Conservation (phyloP, 1,284 basidiomycete genomes). For the Pyrrhoderma noxium region DNA sequence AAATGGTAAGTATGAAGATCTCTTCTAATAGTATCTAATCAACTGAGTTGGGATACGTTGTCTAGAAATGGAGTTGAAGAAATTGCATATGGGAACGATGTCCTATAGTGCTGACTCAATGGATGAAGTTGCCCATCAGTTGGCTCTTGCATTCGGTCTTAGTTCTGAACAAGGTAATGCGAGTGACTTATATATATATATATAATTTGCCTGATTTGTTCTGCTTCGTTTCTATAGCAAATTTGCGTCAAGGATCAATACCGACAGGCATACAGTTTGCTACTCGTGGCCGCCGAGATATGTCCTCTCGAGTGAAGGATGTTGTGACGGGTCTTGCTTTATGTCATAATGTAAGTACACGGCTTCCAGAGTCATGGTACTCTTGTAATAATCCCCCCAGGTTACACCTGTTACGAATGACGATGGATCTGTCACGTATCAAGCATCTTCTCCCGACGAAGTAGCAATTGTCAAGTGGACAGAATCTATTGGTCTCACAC, state of each 20-base stretch:
- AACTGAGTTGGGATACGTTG: not conserved
- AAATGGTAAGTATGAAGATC: constrained; percentile 63
- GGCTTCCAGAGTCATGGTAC: not conserved
- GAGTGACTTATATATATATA: not conserved
- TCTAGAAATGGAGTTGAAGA: constrained; percentile 97
- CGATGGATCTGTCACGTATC: constrained; percentile 90
- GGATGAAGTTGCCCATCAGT: constrained; percentile 93
- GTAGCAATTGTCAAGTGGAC: constrained; percentile 99
- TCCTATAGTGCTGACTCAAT: constrained; percentile 95
- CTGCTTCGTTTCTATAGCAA: constrained; percentile 25
- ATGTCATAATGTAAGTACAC: constrained; percentile 84
- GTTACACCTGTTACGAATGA: constrained; percentile 94
- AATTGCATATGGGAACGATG: constrained; percentile 97
- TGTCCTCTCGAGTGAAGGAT: constrained; percentile 92
- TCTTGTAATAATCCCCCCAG: constrained; percentile 33
- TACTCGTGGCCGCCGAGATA: constrained; percentile 82
- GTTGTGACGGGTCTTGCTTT: constrained; percentile 89
- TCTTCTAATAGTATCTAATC: not conserved
- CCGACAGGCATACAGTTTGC: constrained; percentile 76
- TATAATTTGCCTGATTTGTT: constrained; percentile 3
- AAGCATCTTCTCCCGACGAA: constrained; percentile 98
- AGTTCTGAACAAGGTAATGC: constrained; percentile 40
- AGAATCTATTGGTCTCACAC: constrained; percentile 85
- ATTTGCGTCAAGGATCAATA: constrained; percentile 41
- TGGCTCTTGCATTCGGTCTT: constrained; percentile 73